Conservation (phyloP, 1,284 basidiomycete genomes). For the Rhodotorula sp. region DNA sequence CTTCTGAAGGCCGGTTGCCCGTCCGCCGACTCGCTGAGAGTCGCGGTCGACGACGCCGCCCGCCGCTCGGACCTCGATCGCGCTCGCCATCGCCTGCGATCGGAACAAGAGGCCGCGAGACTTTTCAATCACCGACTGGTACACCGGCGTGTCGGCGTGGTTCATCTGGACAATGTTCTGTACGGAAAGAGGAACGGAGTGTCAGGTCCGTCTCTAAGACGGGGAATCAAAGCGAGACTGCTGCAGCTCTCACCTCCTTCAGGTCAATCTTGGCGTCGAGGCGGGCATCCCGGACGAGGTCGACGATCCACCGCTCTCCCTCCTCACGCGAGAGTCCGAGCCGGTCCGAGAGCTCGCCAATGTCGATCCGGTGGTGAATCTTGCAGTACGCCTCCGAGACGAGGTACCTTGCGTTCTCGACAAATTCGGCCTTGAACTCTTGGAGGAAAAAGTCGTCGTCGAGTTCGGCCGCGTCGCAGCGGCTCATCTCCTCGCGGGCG, state of each 20-base stretch:
- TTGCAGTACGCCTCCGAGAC: slow-evolving; percentile 97
- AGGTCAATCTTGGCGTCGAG: slow-evolving; percentile 98
- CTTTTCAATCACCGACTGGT: slow-evolving; percentile 94
- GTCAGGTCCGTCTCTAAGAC: too few relatives aligned
- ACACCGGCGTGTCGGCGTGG: slow-evolving; percentile 81
- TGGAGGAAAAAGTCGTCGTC: slow-evolving; percentile 90
- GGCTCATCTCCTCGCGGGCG: slow-evolving; percentile 75
- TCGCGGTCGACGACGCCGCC: slow-evolving; percentile 35
- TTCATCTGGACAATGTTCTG: slow-evolving; percentile 96
- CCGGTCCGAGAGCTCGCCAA: slow-evolving; percentile 88
- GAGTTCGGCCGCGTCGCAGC: slow-evolving; percentile 67
- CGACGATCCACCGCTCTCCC: slow-evolving; percentile 99
- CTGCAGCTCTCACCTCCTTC: slow-evolving; percentile 52
- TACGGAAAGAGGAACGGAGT: background rate
- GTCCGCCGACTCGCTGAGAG: slow-evolving; percentile 9
- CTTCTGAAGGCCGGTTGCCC: slow-evolving; percentile 8
- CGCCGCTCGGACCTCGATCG: slow-evolving; percentile 61
- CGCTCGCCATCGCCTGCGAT: slow-evolving; percentile 84
- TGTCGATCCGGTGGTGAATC: slow-evolving; percentile 95
- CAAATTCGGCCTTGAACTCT: slow-evolving; percentile 85
- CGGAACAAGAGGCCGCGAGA: slow-evolving; percentile 87
- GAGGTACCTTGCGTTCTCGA: slow-evolving; percentile 92
- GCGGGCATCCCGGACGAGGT: slow-evolving; percentile 92
- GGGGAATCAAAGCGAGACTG: too few relatives aligned
- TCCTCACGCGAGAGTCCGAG: slow-evolving; percentile 88